Percentiles rank a stretch among this genome's conserved stretches.
Conservation (phyloP, 495 filamentous ascomycete species). For the Hypoxylon lienhwacheense region DNA sequence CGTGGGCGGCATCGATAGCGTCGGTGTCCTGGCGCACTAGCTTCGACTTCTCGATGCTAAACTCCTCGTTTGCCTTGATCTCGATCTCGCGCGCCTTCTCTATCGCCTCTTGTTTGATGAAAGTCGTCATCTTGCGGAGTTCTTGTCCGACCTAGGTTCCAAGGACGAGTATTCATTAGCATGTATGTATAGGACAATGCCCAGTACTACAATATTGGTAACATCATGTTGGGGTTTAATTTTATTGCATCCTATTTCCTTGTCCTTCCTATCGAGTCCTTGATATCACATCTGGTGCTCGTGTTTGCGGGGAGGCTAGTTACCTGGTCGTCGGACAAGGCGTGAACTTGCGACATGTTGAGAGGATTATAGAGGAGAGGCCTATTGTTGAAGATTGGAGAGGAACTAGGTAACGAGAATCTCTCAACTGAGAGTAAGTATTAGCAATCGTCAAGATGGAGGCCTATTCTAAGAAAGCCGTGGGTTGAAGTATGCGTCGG, state of each 20-base stretch:
- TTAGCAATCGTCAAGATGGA: slow-evolving; percentile 7
- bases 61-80: slow-evolving; percentile 97
- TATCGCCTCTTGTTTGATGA: slow-evolving; percentile 97
- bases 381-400: slow-evolving; percentile 20
- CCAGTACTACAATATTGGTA: background rate
- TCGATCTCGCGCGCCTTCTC: slow-evolving; percentile 97
- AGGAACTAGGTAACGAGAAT: slow-evolving; percentile 8
- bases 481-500: background rate
- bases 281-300: background rate
- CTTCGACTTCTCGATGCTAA: slow-evolving; percentile 97
- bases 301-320: slow-evolving; percentile 22
- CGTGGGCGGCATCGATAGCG: slow-evolving; percentile 87
- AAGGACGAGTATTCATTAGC: slow-evolving; percentile 11
- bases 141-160: slow-evolving; percentile 77
- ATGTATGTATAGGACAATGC: too few relatives aligned
- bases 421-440: slow-evolving; percentile 2
- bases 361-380: slow-evolving; percentile 34
- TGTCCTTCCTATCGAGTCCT: background rate
- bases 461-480: background rate
- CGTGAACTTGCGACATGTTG: slow-evolving; percentile 89
- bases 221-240: background rate
- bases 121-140: slow-evolving; percentile 99
- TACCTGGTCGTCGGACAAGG: slow-evolving; percentile 97
- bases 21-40: slow-evolving; percentile 92
- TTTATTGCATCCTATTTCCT: background rate